Evolutionary conservation across 192 early-diverging fungal genomes (phyloP), one percentile per base, ranked within the genome.

Genomic region (Backusella luteola): DNA sequence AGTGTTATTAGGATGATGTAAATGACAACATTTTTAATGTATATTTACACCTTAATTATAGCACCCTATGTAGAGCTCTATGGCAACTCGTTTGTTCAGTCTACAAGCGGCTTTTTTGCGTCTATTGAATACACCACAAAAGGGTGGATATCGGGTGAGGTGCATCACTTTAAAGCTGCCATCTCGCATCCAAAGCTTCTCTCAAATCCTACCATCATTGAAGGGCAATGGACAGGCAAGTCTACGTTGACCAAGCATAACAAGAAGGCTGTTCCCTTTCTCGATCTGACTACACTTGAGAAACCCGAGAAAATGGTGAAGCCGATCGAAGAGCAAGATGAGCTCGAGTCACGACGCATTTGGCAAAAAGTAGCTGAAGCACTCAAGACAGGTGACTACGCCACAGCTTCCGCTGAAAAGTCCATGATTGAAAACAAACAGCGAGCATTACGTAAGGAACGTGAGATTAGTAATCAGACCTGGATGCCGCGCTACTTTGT

Each of bases 141-240:
- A 72, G 90, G 92, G 21, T 94, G 92, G 89, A 85, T 94, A 75
- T 91, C 91, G 19, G 94, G 94, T 73, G 93, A 94, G 67, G 89
- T 92, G 67, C 92, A 94, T 79, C 89, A 90, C 75, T 94, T 94
- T 81, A 91, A 90, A 69, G 92, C 89, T 44, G 82, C 80, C 29
- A 76, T 80, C 11, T 71, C 42, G 0, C 66, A 74, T 19, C 73
- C 67, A 6, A 36, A 44, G 9, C 36, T 73, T 17, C 21, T n/a
- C 15, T 44, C 38, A 0, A 56, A 59, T 34, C 79, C 88, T 41
- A 87, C 81, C 52, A 67, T 81, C 0, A 80, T 91, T 73, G 85
- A 86, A 56, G 93, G 93, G 44, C 86, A 88, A 78, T 94, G 93
- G 93, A 87, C 87, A 19, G 93, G 86, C 6, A 84, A 87, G 59